Conservation (phyloP, 2,329 filamentous ascomycete species). For the Chaetomiaceae sp. region DNA sequence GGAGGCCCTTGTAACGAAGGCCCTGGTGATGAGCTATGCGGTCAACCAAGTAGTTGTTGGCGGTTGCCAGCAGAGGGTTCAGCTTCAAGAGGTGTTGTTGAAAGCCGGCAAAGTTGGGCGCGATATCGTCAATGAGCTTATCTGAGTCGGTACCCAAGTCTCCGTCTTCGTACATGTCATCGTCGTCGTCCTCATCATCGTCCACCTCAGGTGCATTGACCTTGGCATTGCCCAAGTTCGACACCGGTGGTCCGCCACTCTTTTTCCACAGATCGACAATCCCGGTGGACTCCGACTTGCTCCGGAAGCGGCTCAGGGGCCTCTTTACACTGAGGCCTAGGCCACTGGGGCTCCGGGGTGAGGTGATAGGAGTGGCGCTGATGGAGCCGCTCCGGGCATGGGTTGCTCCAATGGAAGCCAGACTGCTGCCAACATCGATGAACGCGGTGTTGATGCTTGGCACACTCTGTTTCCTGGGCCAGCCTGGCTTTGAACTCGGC, state of each 20-base stretch:
- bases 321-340: slow-evolving; percentile 42
- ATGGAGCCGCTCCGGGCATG: slow-evolving; percentile 57
- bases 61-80: slow-evolving; percentile 61
- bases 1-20: slow-evolving; percentile 69
- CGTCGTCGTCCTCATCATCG: slow-evolving; percentile 45
- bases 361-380: slow-evolving; percentile 46
- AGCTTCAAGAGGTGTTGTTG: slow-evolving; percentile 64
- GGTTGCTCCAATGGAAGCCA: slow-evolving; percentile 50
- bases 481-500: slow-evolving; percentile 45
- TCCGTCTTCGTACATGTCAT: slow-evolving; percentile 59
- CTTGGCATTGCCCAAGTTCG: slow-evolving; percentile 36
- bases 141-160: slow-evolving; percentile 56
- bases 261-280: slow-evolving; percentile 47
- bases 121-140: slow-evolving; percentile 59
- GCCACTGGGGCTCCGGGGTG: slow-evolving; percentile 47
- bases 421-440: slow-evolving; percentile 47
- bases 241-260: slow-evolving; percentile 48
- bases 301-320: slow-evolving; percentile 47
- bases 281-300: slow-evolving; percentile 47
- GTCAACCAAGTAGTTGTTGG: slow-evolving; percentile 60
- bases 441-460: slow-evolving; percentile 56
- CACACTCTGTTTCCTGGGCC: slow-evolving; percentile 43
- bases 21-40: slow-evolving; percentile 78
- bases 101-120: slow-evolving; percentile 71
- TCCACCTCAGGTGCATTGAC: slow-evolving; percentile 36